Conservation (phyloP, 192 early-diverging fungal genomes). For the Geranomyces variabilis region DNA sequence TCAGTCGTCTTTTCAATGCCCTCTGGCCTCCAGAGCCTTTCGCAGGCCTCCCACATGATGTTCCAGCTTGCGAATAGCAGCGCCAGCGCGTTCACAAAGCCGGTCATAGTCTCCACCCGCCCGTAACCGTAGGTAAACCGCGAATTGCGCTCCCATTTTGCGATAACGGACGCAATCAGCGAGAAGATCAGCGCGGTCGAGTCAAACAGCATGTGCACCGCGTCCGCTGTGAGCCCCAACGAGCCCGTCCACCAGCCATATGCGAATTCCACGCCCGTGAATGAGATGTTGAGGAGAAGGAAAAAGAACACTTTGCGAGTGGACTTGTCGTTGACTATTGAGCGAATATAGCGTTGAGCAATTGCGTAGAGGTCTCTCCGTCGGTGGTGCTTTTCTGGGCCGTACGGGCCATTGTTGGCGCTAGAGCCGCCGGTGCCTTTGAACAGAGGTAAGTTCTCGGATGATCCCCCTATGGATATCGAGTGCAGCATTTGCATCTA, state of each 20-base stretch:
- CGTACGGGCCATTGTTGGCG: neutral
- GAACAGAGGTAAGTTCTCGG: conserved; percentile 19
- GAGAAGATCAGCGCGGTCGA: conserved; percentile 88
- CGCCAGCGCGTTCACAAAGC: conserved; percentile 91
- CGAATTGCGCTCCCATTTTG: conserved; percentile 86
- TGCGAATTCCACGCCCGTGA: conserved; percentile 83
- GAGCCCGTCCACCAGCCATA: conserved; percentile 60
- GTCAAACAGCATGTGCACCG: conserved; percentile 98
- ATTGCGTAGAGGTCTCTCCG: neutral
- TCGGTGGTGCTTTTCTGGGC: conserved; percentile 17
- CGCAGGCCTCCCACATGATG: conserved; percentile 90
- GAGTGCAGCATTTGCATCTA: conserved; percentile 28
- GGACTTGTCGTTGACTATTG: conserved; percentile 68
- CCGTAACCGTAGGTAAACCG: conserved; percentile 83
- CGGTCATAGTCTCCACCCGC: conserved; percentile 89
- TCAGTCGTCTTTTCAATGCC: conserved; percentile 80
- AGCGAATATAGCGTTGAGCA: conserved; percentile 44
- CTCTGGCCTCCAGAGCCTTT: conserved; percentile 82
- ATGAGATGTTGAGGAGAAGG: conserved; percentile 86
- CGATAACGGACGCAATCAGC: conserved; percentile 84
- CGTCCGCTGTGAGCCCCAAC: conserved; percentile 91
- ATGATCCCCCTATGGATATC: conserved; percentile 12
- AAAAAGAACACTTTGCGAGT: conserved; percentile 95
- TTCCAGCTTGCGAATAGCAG: conserved; percentile 85
- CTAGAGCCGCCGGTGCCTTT: neutral